Evolutionary conservation across 2,329 filamentous ascomycete species (phyloP).

Genomic region (Sporothrix sp.): DNA sequence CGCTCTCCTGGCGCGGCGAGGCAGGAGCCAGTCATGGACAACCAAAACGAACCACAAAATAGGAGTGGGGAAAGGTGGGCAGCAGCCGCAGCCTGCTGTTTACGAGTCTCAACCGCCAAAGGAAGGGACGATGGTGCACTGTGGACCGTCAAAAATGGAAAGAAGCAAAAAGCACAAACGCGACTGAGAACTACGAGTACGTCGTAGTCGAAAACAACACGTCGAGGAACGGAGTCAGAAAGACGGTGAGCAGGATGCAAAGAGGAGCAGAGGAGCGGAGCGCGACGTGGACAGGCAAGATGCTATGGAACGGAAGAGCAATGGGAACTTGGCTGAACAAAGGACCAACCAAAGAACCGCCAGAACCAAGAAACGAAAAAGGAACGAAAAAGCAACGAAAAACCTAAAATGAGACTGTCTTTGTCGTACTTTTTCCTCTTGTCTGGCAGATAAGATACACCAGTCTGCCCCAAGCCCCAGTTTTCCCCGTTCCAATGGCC

Average conservation of each 20-base stretch:
- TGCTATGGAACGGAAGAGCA: background rate
- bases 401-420: background rate
- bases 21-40: too few relatives aligned
- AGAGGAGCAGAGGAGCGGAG: background rate
- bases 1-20: background rate
- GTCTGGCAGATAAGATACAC: too few relatives aligned
- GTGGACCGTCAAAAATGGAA: background rate
- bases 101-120: background rate
- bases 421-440: background rate
- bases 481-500: background rate
- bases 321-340: background rate
- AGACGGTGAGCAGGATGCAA: background rate
- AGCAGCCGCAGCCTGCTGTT: constrained; percentile 1
- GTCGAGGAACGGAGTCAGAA: background rate
- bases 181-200: background rate
- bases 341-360: background rate
- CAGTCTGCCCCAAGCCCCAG: too few relatives aligned
- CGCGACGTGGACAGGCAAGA: background rate
- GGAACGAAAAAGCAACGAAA: background rate
- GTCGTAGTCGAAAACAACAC: background rate
- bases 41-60: background rate
- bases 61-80: background rate
- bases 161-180: background rate
- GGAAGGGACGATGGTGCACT: background rate
- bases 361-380: background rate